A percentile compares a stretch with the other conserved stretches of the same genome.
Evolutionary conservation across 345 rosid species (phyloP).

Genomic region (Orychophragmus violaceus): DNA sequence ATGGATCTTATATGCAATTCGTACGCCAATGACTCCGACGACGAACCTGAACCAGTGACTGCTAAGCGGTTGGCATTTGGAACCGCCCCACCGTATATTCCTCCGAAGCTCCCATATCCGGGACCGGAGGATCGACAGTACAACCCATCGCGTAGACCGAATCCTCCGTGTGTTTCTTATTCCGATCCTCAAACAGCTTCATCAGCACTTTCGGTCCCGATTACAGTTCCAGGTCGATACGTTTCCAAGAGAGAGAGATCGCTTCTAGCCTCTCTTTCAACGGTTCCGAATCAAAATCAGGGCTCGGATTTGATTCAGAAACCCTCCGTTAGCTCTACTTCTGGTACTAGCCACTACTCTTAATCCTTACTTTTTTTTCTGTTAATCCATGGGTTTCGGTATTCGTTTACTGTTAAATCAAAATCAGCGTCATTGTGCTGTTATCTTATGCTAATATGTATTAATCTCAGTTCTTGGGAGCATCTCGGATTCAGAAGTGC

Average conservation of each 20-base stretch:
- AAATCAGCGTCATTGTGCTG: neutral
- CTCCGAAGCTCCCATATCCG: slow-evolving; percentile 20
- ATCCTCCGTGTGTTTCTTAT: neutral
- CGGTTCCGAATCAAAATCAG: neutral
- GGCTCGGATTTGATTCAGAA: slow-evolving; percentile 7
- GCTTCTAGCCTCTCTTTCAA: slow-evolving; percentile 17
- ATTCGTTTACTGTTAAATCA: too few relatives aligned
- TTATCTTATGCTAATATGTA: neutral
- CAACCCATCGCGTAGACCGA: neutral
- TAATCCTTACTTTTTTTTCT: neutral
- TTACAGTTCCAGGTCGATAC: slow-evolving; percentile 58
- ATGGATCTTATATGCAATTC: slow-evolving; percentile 29
- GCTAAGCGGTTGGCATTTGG: neutral
- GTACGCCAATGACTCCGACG: slow-evolving; percentile 29
- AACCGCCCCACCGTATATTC: neutral
- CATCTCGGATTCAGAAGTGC: slow-evolving; percentile 42
- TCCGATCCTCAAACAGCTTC: slow-evolving; percentile 27
- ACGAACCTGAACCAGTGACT: slow-evolving; percentile 8
- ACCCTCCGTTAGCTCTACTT: slow-evolving; percentile 8
- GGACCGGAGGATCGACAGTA: neutral
- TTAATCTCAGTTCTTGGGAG: slow-evolving; percentile 52
- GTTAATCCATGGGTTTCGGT: too few relatives aligned
- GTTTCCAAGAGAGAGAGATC: slow-evolving; percentile 71
- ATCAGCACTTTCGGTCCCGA: slow-evolving; percentile 44
- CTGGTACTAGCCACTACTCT: slow-evolving; percentile 31